Evolutionary conservation across 176 grass and related monocot species (phyloP), one percentile per base, ranked within the genome.

Genomic region (Paspalum vaginatum): DNA sequence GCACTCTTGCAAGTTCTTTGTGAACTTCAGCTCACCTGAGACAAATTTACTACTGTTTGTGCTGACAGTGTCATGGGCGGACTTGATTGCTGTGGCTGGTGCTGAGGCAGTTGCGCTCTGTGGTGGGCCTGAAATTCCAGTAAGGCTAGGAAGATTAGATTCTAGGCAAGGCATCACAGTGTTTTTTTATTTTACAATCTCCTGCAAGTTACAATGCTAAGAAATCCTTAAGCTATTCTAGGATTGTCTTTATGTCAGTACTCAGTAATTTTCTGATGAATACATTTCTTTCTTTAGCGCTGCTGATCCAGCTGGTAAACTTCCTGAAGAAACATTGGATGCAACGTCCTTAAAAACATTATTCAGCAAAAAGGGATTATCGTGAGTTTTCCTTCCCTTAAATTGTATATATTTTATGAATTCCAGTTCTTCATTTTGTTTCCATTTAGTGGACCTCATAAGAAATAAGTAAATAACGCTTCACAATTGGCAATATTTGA

Each of bases 51-150:
- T 32, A 15, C 17, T 22, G 43, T 70, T 13, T 65, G 79, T 67
- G 49, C 22, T 74, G 54, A 61, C 61, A 98, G 96, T 98, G 6
- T 98, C 95, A 61, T 98, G 95, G 95, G 90, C 95, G 11, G 95
- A 98, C 76, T 81, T 98, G 72, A 98, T 98, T 88, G 90, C 86
- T n/a, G 92, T 98, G 50, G 92, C 90, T 86, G 96, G 96, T 88
- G 84, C 90, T 41, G 88, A 95, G 75, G 92, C 92, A 80, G 86
- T 98, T 89, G 78, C 88, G 13, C 61, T 95, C 11, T 95, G 96
- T 84, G 96, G 88, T 79, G 96, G 92, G 22, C 92, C 96, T 48
- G 69, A 78, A 52, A 98, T 98, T 93, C 75, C 86, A 66, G 77
- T 98, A 71, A 85, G 45, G 73, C 49, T 98, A 70, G 96, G 96